Evolutionary conservation across 73 alveolate species (phyloP).

Genomic region (Strombidium stylifer): DNA sequence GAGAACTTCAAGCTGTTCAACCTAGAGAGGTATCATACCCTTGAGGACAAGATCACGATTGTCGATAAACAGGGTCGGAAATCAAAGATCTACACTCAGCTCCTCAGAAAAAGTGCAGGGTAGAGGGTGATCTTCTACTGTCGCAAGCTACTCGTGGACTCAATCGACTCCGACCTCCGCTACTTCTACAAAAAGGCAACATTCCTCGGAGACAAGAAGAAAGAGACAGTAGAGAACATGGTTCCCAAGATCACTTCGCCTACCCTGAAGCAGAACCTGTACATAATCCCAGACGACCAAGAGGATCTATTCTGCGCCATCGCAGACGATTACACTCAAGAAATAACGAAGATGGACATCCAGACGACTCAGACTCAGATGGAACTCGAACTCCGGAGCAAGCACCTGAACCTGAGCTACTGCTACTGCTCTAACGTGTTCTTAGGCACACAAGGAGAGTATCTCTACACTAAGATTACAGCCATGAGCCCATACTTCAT

Average conservation of each 20-base stretch:
- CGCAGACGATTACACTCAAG: too few species aligned
- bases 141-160: constrained; percentile 11
- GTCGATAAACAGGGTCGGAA: constrained; percentile 13
- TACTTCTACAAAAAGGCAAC: too few species aligned
- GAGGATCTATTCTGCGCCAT: too few species aligned
- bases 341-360: too few species aligned
- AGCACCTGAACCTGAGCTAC: constrained; percentile 1
- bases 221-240: too few species aligned
- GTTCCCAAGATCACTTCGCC: too few species aligned
- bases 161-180: too few species aligned
- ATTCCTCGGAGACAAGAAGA: too few species aligned
- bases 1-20: too few species aligned
- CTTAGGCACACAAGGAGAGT: too few species aligned
- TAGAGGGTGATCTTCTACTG: constrained; percentile 22
- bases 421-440: constrained; percentile 23
- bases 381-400: constrained; percentile 14
- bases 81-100: constrained; percentile 7
- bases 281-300: too few species aligned
- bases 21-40: neutral
- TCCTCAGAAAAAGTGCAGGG: constrained; percentile 33
- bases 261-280: too few species aligned
- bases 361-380: constrained; percentile 29
- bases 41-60: constrained; percentile 4
- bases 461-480: constrained; percentile 36
- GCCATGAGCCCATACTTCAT: constrained; percentile 40